Evolutionary conservation across 371 early-diverging fungal genomes (phyloP).

Genomic region (Mortierella sp.): DNA sequence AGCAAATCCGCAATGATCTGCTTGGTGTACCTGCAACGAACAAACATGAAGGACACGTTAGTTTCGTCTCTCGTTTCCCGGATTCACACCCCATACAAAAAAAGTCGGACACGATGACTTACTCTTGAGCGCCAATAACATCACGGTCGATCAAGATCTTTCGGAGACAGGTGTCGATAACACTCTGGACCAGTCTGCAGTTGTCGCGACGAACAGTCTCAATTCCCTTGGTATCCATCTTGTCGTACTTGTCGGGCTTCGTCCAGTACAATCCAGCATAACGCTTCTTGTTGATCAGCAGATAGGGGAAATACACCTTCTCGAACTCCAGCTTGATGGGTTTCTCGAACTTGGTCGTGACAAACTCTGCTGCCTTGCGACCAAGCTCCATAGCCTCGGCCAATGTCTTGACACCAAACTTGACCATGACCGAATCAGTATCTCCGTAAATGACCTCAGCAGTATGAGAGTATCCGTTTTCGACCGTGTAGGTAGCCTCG

Average conservation of each 20-base stretch:
- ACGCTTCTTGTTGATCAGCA: conserved; percentile 99
- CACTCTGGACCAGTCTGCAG: conserved; percentile 94
- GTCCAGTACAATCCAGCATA: conserved; percentile 99
- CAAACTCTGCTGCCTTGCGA: conserved; percentile 87
- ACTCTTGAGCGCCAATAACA: conserved; percentile 90
- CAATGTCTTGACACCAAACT: conserved; percentile 89
- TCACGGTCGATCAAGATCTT: conserved; percentile 96
- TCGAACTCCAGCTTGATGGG: conserved; percentile 99
- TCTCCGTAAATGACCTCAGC: conserved; percentile 99
- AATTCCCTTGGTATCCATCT: conserved; percentile 99
- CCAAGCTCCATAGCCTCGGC: conserved; percentile 93
- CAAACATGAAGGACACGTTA: neutral
- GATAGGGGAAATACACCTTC: conserved; percentile 98
- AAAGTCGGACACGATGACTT: conserved; percentile 46
- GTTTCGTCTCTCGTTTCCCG: neutral
- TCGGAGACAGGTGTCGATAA: conserved; percentile 95
- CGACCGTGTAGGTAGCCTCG: conserved; percentile 86
- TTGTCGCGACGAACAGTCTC: conserved; percentile 99
- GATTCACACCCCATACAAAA: neutral
- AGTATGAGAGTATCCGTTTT: conserved; percentile 91
- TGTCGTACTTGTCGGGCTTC: conserved; percentile 90
- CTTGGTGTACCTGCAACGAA: conserved; percentile 83
- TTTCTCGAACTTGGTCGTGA: conserved; percentile 90
- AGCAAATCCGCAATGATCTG: conserved; percentile 93
- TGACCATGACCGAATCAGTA: conserved; percentile 99